Base-by-base conservation (phyloP, 164 flowering plant genomes). In the Dillenia suffruticosa region DNA sequence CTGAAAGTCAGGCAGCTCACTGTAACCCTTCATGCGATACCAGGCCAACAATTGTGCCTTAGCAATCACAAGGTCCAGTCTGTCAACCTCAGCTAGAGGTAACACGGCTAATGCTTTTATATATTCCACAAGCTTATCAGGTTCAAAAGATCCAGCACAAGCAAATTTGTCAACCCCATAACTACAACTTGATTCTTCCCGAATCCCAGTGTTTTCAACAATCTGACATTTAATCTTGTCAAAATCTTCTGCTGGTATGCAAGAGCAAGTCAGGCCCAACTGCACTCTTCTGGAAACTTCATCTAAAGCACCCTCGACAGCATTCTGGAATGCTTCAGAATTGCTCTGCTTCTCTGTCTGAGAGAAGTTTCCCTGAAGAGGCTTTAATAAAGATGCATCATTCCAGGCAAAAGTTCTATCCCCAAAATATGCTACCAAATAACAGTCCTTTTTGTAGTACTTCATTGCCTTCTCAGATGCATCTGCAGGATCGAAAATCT, bases 381-480 rank as follows among this genome's bases (percentile, higher is more conserved):
- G 81, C 75, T 77, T 85, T 19, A 86, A 51, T 11, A 58, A 57
- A 49, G 86, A 75, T 44, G 81, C 70, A 15, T 85, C 87, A 65
- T 78, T 81, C 90, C 90, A 85, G 44, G 86, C 84, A 80, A 85
- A 85, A 2, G 86, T 74, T 32, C 74, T 59, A 66, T 85, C 90
- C n/a, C 90, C 90, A 75, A 81, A 85, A 73, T 73, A 80, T 10
- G 81, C 81, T n/a, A 80, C 74, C 62, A 80, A 56, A 60, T 50
- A 75, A 60, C 68, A 54, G 40, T 73, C 81, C 74, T 75, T 69
- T 56, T 75, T 75, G 40, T 64, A 59, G 56, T 80, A 66, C 48
- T 75, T 75, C 63, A 62, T 57, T 50, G 78, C 81, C 66, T 52
- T 63, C 58, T 77, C 79, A 32, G 84, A 72, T 55, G 84, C 59